Percentiles rank a stretch among this genome's conserved stretches.
Conservation (phyloP, 345 rosid genomes). For the Sisymbrium irio region DNA sequence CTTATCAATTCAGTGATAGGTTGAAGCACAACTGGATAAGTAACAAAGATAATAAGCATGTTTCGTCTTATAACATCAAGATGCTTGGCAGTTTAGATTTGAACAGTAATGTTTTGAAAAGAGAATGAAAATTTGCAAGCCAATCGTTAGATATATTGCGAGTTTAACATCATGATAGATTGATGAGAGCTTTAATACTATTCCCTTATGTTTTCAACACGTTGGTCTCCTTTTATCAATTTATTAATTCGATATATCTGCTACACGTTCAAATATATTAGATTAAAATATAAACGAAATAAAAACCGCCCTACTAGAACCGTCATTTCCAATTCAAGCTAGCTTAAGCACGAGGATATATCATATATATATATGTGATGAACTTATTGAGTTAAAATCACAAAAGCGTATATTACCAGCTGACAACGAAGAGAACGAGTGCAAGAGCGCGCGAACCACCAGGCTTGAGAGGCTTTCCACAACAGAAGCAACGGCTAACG, state of each 20-base stretch:
- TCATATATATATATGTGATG: too few species aligned
- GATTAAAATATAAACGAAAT: too few species aligned
- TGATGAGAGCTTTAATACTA: neutral
- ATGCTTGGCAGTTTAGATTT: neutral
- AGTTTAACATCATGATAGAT: neutral
- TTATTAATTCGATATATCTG: neutral
- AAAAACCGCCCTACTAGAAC: too few species aligned
- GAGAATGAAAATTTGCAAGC: neutral
- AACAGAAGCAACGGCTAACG: slow-evolving; percentile 89
- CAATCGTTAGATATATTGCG: neutral
- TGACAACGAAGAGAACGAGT: slow-evolving; percentile 69
- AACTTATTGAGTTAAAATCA: neutral
- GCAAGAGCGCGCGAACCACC: slow-evolving; percentile 90
- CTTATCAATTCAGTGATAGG: neutral
- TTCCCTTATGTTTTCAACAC: neutral
- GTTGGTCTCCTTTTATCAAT: neutral
- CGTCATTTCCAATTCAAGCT: too few species aligned
- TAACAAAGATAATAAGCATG: neutral
- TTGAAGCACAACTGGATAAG: neutral
- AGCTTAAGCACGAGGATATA: too few species aligned
- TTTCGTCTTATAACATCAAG: neutral
- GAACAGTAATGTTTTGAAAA: neutral
- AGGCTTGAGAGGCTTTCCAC: slow-evolving; percentile 84
- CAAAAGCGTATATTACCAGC: slow-evolving; percentile 56
- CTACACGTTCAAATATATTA: neutral